These are phyloP conservation scores for Exophiala sp. DNA, from an alignment of 2,329 filamentous ascomycete species.

Conservation along the genomic window DNA sequence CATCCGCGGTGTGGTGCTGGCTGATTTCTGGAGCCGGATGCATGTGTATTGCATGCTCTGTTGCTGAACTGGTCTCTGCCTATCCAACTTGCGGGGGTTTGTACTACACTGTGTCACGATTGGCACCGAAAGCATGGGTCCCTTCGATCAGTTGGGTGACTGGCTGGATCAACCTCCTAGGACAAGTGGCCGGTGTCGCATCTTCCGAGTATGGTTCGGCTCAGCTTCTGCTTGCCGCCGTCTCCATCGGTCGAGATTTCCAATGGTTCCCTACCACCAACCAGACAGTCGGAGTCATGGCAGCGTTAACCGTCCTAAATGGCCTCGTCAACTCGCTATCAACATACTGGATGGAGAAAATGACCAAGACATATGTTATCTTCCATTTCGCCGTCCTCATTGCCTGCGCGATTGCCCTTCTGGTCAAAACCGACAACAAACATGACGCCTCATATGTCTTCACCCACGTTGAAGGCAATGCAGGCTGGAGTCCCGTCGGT, in stretches of 20 bases:
- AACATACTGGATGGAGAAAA: constrained; percentile 53
- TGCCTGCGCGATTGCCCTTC: constrained; percentile 47
- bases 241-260: constrained; percentile 48
- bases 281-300: constrained; percentile 52
- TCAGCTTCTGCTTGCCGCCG: constrained; percentile 52
- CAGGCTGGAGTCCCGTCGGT: constrained; percentile 51
- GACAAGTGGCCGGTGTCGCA: constrained; percentile 49
- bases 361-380: constrained; percentile 53
- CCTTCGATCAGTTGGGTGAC: constrained; percentile 46
- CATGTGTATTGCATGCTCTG: constrained; percentile 51
- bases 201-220: constrained; percentile 54
- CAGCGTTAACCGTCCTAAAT: constrained; percentile 47
- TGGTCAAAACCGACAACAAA: constrained; percentile 48
- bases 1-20: constrained; percentile 55
- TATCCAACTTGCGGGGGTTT: constrained; percentile 53
- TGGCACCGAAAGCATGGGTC: constrained; percentile 45
- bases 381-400: constrained; percentile 51
- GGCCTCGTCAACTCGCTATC: constrained; percentile 52
- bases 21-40: constrained; percentile 52
- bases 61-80: constrained; percentile 53
- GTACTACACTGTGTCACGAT: constrained; percentile 53
- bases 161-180: constrained; percentile 46
- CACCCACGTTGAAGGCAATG: constrained; percentile 47
- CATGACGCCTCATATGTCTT: constrained; percentile 51
- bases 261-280: constrained; percentile 43